Base-by-base conservation (phyloP, 768 basidiomycete species). In the Russula ochroleuca region DNA sequence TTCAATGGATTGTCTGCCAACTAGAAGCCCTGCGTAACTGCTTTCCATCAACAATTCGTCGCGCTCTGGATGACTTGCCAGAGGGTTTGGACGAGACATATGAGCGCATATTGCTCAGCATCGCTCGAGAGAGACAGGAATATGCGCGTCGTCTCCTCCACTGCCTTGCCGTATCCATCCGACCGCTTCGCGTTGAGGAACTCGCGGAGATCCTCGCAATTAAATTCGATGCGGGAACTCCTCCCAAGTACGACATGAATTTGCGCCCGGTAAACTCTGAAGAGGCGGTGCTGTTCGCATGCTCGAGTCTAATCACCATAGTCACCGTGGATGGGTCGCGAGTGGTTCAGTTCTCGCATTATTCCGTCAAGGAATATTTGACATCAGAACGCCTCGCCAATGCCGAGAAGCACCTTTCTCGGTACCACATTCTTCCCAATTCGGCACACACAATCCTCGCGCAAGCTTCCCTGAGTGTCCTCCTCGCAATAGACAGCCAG, bases 1-100 rank as follows among this genome's bases (percentile, higher is more conserved):
- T 56, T 43, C 28, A 40, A 11, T 56, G 55, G 55, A 15, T 56
- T 13, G 17, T 56, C 19, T 56, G 55, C 10, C 55, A 56, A 14
- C 41, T 56, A 13, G 40, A 56, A 13, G 25, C 10, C 9, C 55
- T 56, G 25, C 23, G 25, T 5, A 14, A 19, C 10, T 25, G 54
- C 23, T 38, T 54, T 23, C 53, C 53, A 23, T 54, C 53, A 17
- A 14, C 17, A 6, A 41, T 55, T 11, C 38, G 40, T 28, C 14
- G 5, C 14, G 38, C 23, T 19, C 38, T 55, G 38, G 23, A 55
- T 28, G 54, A 41, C 38, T 28, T 55, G 15, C 54, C 54, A 11
- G 15, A 10, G 21, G 23, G 23, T 25, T 41, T 55, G 54, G 54
- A 55, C 19, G 54, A 41, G 17, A 55, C 54, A 2, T 55, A 55